These are phyloP conservation scores for Setomelanomma holmii DNA, from an alignment of 2,329 filamentous ascomycete species.

Conservation along the genomic window DNA sequence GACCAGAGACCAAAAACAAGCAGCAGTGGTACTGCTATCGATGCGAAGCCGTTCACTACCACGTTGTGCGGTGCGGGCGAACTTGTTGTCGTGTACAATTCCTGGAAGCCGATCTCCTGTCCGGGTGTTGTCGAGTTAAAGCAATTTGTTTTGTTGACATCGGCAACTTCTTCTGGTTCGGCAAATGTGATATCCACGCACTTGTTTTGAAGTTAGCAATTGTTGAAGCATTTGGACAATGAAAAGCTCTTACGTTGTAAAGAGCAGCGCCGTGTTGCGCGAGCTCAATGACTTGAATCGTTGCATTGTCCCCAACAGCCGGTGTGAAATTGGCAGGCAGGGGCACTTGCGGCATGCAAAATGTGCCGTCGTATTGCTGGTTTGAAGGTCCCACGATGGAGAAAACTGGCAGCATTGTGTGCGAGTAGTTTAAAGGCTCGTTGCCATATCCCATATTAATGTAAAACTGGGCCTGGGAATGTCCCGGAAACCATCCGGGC, in stretches of 20 bases:
- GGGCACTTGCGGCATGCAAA: constrained; percentile 90
- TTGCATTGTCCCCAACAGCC: constrained; percentile 84
- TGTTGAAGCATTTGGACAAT: background rate
- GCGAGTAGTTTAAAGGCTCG: constrained; percentile 85
- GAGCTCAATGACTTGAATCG: constrained; percentile 85
- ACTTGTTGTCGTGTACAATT: constrained; percentile 69
- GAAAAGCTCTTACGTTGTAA: constrained; percentile 69
- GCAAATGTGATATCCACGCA: constrained; percentile 95
- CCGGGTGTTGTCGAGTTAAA: constrained; percentile 72
- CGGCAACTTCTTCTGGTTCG: constrained; percentile 75
- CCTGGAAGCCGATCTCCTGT: constrained; percentile 70
- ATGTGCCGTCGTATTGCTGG: constrained; percentile 82
- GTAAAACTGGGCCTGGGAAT: constrained; percentile 81
- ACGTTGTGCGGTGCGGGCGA: constrained; percentile 37
- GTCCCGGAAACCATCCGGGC: constrained; percentile 95
- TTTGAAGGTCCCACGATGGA: constrained; percentile 83
- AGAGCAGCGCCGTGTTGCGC: constrained; percentile 84
- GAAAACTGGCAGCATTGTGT: constrained; percentile 80
- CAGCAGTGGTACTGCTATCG: constrained; percentile 37
- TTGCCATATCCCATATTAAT: constrained; percentile 89
- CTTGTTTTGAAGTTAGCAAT: constrained; percentile 54
- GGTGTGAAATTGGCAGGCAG: constrained; percentile 75
- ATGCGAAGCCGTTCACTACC: constrained; percentile 32
- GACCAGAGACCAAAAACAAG: constrained; percentile 35
- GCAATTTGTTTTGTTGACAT: constrained; percentile 84